Conservation (phyloP, 192 early-diverging fungal genomes). For the Entomortierella chlamydospora region DNA sequence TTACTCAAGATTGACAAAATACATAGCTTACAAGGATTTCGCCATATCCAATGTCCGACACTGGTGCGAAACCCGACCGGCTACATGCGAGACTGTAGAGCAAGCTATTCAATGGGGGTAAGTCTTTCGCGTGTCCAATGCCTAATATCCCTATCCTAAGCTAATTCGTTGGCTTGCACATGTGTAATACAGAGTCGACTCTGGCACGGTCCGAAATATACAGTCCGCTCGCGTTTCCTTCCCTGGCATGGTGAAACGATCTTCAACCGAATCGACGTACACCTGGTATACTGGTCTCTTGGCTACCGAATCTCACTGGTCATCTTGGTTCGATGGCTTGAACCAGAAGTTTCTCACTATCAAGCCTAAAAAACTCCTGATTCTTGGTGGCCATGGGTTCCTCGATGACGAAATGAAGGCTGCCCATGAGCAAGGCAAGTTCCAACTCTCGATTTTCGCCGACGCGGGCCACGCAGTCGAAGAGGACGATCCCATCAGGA, state of each 20-base stretch:
- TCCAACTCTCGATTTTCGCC: not conserved
- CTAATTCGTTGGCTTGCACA: not conserved
- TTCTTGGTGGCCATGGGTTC: slow-evolving; percentile 1
- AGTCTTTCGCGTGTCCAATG: not conserved
- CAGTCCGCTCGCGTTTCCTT: slow-evolving; percentile 29
- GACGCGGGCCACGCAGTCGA: slow-evolving; percentile 18
- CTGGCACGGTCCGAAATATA: slow-evolving; percentile 15
- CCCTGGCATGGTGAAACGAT: slow-evolving; percentile 15
- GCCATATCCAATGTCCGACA: not conserved
- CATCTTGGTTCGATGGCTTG: slow-evolving; percentile 20
- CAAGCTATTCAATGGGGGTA: slow-evolving; percentile 32
- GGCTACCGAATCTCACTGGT: not conserved
- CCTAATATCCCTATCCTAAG: too few relatives aligned
- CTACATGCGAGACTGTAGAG: slow-evolving; percentile 1
- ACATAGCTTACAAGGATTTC: not conserved
- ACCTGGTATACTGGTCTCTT: slow-evolving; percentile 26
- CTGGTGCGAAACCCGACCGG: slow-evolving; percentile 10
- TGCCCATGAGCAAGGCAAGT: slow-evolving; percentile 11
- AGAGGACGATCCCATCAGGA: slow-evolving; percentile 25
- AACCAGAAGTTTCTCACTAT: slow-evolving; percentile 17
- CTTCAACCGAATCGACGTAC: not conserved
- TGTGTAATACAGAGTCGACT: slow-evolving; percentile 1
- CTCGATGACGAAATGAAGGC: slow-evolving; percentile 14
- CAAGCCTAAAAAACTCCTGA: slow-evolving; percentile 6
- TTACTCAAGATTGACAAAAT: too few relatives aligned